Percentiles rank a stretch among this genome's conserved stretches.
phyloP scores from a whole-genome alignment of 2,329 filamentous ascomycete genomes.

The Lachnellula hyalina region DNA sequence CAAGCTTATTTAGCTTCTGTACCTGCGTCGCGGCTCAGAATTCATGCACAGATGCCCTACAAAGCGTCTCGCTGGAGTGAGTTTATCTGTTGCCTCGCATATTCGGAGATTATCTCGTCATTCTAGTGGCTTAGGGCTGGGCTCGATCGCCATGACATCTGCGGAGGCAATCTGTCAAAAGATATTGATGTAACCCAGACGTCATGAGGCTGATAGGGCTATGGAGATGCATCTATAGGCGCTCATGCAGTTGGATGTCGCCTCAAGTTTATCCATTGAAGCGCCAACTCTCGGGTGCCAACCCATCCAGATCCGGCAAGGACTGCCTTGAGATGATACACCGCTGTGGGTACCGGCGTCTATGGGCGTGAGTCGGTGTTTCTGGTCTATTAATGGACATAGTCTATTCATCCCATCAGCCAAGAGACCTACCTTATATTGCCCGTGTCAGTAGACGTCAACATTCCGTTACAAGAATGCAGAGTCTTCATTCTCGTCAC shows the following conservation, averaged over 20 bases:
- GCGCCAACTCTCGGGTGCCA: constrained; percentile 8
- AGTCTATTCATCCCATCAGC: not conserved
- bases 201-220: constrained; percentile 20
- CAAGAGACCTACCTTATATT: not conserved
- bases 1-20: constrained; percentile 13
- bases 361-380: not conserved
- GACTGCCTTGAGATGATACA: not conserved
- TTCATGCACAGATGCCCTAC: constrained; percentile 10
- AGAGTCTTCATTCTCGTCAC: constrained; percentile 6
- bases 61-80: constrained; percentile 24
- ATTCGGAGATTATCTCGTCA: constrained; percentile 9
- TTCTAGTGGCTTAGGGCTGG: constrained; percentile 1
- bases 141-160: constrained; percentile 8
- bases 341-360: constrained; percentile 5
- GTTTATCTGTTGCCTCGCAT: constrained; percentile 4
- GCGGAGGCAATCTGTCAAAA: constrained; percentile 4
- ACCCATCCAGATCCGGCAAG: not conserved
- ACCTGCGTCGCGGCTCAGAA: constrained; percentile 17
- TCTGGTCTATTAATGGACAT: constrained; percentile 2
- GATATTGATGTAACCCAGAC: not conserved
- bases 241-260: constrained; percentile 25
- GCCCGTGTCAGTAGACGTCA: not conserved
- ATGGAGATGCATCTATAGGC: constrained; percentile 11
- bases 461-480: constrained; percentile 1
- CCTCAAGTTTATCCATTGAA: constrained; percentile 21